Conservation (phyloP, 1,284 basidiomycete species). For the Microbotryum silenes-acaulis region DNA sequence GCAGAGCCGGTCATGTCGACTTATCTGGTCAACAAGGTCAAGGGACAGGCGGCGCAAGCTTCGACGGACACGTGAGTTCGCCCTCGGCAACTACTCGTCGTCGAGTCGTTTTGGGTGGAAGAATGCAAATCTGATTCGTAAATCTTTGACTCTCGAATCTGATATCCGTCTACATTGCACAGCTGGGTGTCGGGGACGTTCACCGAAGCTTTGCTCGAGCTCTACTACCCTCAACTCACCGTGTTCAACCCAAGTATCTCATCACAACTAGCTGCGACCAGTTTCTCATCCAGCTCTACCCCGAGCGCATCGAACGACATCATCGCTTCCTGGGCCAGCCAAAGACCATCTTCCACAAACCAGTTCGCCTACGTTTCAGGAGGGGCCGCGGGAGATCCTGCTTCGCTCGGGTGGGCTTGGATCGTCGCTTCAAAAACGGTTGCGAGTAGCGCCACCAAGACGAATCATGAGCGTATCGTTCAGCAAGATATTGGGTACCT, state of each 20-base stretch:
- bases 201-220: slow-evolving; percentile 61
- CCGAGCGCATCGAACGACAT: slow-evolving; percentile 18
- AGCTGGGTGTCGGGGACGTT: slow-evolving; percentile 79
- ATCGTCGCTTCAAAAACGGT: slow-evolving; percentile 15
- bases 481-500: slow-evolving; percentile 63
- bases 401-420: slow-evolving; percentile 27
- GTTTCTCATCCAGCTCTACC: background rate
- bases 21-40: background rate
- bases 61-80: slow-evolving; percentile 14
- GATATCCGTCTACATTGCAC: background rate
- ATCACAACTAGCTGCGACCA: slow-evolving; percentile 12
- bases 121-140: too few relatives aligned
- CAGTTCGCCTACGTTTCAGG: slow-evolving; percentile 19
- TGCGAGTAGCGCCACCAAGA: slow-evolving; percentile 23
- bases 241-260: slow-evolving; percentile 48
- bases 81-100: too few relatives aligned
- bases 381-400: slow-evolving; percentile 29
- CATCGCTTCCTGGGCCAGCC: slow-evolving; percentile 18
- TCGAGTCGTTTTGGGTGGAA: too few relatives aligned
- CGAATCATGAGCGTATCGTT: slow-evolving; percentile 59
- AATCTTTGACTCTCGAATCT: background rate
- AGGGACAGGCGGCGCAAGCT: background rate
- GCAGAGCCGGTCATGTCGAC: background rate
- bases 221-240: slow-evolving; percentile 55
- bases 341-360: slow-evolving; percentile 2